Base-by-base conservation (phyloP, 768 basidiomycete genomes). In the Suillus variegatus region DNA sequence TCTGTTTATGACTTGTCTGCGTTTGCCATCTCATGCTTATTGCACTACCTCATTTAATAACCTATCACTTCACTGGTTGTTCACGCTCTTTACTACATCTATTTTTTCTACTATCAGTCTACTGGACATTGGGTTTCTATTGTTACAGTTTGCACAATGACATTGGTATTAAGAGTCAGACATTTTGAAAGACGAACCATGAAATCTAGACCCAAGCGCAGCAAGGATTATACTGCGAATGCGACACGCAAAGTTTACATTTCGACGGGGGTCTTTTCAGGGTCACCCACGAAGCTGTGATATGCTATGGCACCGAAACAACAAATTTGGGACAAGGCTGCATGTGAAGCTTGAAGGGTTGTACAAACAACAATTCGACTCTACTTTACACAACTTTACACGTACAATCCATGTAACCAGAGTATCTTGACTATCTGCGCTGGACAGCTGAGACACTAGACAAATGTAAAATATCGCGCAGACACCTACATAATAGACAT, bases 1-100 rank as follows among this genome's bases (percentile, higher is more conserved):
- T 62, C 55, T 62, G 64, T 68, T 71, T 71, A 66, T 70, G 68
- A 66, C 55, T 66, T 61, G 28, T 68, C 68, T 72, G 69, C 69
- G 67, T 65, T 46, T 65, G 55, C 51, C 62, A 60, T 55, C 51
- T 52, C 56, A 38, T 60, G 64, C 61, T 54, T 60, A 40, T 61
- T 65, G 46, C 61, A 49, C 52, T 65, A 60, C 66, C 16, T 41
- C 18, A 41, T 25, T 18, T 58, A 41, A 41, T 40, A 25, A 58
- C 25, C 22, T 18, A 38, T 25, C 13, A 14, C 12, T 16, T 57
- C 40, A 40, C 56, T 55, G 32, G 20, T 20, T n/a, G 32, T 20
- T 58, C 57, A 58, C 57, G 25, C 40, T 58, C 57, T 25, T 58
- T 58, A 58, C 38, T 8, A 38, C 38, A 41, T 25, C 25, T 58